Evolutionary conservation across 805 yeast species (phyloP), one percentile per base, ranked within the genome.

Genomic region (Yarrowia osloensis): DNA sequence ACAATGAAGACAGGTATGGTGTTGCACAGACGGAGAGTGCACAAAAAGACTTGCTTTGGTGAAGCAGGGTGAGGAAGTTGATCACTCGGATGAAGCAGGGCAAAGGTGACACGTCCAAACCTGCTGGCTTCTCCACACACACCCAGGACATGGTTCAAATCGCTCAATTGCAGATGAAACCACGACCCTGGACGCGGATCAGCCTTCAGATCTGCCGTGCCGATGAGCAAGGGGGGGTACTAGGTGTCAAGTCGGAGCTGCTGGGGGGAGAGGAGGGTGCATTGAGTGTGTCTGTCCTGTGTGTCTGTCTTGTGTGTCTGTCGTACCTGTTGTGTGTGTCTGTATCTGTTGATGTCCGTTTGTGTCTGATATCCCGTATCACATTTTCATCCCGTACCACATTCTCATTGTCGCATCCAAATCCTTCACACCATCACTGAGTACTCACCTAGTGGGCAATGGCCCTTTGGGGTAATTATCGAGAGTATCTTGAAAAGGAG

Each of bases 391-490:
- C n/a, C n/a, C n/a, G n/a, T n/a, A 28, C 7, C 29, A 28, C 29
- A 28, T 28, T 7, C 29, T 28, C 29, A 7, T 28, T 7, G 29
- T 28, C 7, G 4, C 29, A 5, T 28, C 29, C 4, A 28, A 28
- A 28, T 28, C 29, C 39, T 3, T 35, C 49, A 42, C 49, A 42
- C 15, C n/a, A 22, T 22, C n/a, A 2, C 9, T 22, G 33, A 0
- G 31, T 49, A 52, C 59, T 52, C 59, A 52, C 59, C 59, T 52
- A 33, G 59, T 52, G 59, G 59, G 59, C 59, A 52, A 52, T 52
- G 59, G 59, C 59, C 59, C 59, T 52, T 52, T 52, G 59, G 59
- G 44, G 44, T 52, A 52, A 52, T 52, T 52, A 52, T 52, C 59
- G 59, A 52, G 59, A 52, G 59, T 52, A 52, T 52, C 59, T 52